Conservation (phyloP, 257 asterid species). For the Osmanthus fragrans region DNA sequence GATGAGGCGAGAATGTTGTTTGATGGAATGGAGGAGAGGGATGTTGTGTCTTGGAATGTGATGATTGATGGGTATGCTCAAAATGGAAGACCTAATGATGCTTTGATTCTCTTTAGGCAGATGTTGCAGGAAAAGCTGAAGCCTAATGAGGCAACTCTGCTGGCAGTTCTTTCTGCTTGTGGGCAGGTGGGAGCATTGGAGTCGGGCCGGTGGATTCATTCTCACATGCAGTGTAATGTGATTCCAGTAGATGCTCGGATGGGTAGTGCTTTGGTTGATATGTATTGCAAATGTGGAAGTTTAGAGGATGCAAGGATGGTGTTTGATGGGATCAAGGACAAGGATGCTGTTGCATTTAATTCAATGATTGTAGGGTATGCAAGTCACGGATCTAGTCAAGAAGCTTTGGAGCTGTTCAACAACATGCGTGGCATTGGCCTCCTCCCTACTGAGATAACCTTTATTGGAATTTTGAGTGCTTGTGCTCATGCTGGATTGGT, state of each 20-base stretch:
- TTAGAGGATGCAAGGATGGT: conserved; percentile 49
- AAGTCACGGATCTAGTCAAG: conserved; percentile 41
- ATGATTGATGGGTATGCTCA: conserved; percentile 50
- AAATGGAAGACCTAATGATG: conserved; percentile 48
- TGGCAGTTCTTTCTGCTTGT: conserved; percentile 58
- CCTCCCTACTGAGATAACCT: conserved; percentile 48
- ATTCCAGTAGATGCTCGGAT: conserved; percentile 24
- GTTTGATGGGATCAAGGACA: conserved; percentile 42
- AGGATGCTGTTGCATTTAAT: conserved; percentile 47
- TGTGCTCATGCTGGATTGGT: conserved; percentile 59
- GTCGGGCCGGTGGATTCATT: conserved; percentile 57
- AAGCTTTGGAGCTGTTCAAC: conserved; percentile 43
- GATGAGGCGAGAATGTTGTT: conserved; percentile 48
- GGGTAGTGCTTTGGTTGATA: conserved; percentile 54
- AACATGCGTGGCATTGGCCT: conserved; percentile 37
- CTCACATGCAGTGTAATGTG: conserved; percentile 28
- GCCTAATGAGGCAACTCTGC: conserved; percentile 56
- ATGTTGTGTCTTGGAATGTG: conserved; percentile 33
- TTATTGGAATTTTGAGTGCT: conserved; percentile 47
- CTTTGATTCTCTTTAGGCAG: conserved; percentile 44
- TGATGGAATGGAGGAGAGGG: conserved; percentile 48
- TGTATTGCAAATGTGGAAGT: conserved; percentile 61
- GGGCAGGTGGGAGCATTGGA: conserved; percentile 53
- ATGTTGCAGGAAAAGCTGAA: conserved; percentile 40
- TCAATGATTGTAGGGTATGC: conserved; percentile 55